phyloP scores from a whole-genome alignment of 2,329 filamentous ascomycete species.

The Lasiodiplodia sp. region DNA sequence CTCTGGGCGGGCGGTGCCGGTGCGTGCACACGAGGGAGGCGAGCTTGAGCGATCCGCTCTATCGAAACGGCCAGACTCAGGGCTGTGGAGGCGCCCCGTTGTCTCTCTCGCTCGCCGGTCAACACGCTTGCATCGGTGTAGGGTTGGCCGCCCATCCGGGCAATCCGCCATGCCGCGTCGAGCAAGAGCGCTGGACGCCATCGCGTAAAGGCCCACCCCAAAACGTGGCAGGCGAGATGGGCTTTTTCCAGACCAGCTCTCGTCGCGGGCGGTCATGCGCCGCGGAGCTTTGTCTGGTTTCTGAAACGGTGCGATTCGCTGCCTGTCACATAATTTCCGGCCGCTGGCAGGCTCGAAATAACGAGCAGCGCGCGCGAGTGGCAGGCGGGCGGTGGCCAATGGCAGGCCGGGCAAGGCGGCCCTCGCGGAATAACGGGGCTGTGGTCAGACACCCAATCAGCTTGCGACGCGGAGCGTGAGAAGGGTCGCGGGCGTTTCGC shows the following conservation, averaged over 20 bases:
- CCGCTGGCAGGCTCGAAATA: not conserved
- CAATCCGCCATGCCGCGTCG: not conserved
- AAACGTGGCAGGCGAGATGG: slow-evolving; percentile 12
- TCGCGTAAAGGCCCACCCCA: slow-evolving; percentile 3
- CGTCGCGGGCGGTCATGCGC: not conserved
- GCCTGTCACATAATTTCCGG: not conserved
- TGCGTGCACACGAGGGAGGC: slow-evolving; percentile 4
- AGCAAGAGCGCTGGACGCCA: not conserved
- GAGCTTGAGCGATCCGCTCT: slow-evolving; percentile 4
- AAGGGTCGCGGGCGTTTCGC: slow-evolving; percentile 26
- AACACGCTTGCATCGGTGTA: slow-evolving; percentile 2
- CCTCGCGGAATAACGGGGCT: slow-evolving; percentile 4
- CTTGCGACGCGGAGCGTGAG: slow-evolving; percentile 5
- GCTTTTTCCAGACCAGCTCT: not conserved
- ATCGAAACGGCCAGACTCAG: slow-evolving; percentile 2
- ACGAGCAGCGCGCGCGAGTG: not conserved
- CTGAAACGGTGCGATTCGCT: not conserved
- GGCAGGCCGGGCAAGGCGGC: slow-evolving; percentile 5
- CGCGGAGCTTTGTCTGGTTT: slow-evolving; percentile 1
- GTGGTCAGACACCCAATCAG: slow-evolving; percentile 15
- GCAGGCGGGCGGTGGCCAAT: not conserved
- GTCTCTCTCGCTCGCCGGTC: not conserved
- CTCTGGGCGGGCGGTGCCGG: slow-evolving; percentile 1
- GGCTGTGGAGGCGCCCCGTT: slow-evolving; percentile 14
- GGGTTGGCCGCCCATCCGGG: not conserved